Conservation (phyloP, 257 asterid species). For the Orobanche coerulescens region DNA sequence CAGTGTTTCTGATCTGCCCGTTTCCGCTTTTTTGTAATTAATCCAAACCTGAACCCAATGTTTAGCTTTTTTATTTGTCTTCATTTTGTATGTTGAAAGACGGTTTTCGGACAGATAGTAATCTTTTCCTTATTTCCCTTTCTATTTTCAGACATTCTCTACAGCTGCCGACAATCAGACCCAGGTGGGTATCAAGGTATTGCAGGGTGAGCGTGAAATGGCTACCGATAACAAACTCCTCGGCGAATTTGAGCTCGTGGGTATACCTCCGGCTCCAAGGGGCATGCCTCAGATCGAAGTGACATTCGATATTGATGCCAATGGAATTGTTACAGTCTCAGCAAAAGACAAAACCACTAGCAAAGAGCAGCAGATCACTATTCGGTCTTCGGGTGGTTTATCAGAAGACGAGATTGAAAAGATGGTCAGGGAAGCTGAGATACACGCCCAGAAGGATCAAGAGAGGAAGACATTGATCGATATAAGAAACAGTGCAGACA, state of each 20-base stretch:
- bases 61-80: too few species aligned
- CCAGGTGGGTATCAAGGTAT: conserved; percentile 60
- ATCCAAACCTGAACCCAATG: too few species aligned
- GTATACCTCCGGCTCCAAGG: conserved; percentile 67
- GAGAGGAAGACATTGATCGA: conserved; percentile 58
- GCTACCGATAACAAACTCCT: conserved; percentile 49
- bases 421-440: conserved; percentile 67
- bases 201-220: conserved; percentile 74
- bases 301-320: conserved; percentile 64
- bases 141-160: conserved; percentile 51
- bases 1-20: too few species aligned
- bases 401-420: conserved; percentile 59
- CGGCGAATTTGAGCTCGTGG: conserved; percentile 62
- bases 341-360: conserved; percentile 60
- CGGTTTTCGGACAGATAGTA: too few species aligned
- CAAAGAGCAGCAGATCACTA: conserved; percentile 65
- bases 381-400: conserved; percentile 54
- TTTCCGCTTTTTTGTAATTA: too few species aligned
- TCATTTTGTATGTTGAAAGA: neutral
- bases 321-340: conserved; percentile 57
- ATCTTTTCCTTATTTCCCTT: too few species aligned
- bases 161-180: conserved; percentile 74
- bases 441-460: conserved; percentile 62
- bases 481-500: conserved; percentile 49
- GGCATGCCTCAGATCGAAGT: conserved; percentile 68